A percentile compares a stretch with the other conserved stretches of the same genome.
Conservation (phyloP, 352 stramenopile species). For the Globisporangium paroecandrum region DNA sequence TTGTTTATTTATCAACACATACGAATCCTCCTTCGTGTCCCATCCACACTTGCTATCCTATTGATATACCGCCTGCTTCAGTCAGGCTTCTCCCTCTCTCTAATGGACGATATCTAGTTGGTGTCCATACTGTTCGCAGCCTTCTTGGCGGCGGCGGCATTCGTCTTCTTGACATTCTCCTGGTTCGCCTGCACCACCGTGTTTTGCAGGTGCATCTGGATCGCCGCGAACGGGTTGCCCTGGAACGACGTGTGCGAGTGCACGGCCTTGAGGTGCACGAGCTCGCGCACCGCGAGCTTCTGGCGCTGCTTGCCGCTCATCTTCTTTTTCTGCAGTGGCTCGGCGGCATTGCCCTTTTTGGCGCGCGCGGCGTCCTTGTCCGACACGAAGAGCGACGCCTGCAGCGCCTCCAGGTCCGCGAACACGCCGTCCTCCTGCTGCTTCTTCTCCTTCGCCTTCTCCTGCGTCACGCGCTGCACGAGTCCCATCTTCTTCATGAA, state of each 20-base stretch:
- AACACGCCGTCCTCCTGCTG: slow-evolving; percentile 58
- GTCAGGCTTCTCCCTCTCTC: not conserved
- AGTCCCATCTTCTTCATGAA: slow-evolving; percentile 88
- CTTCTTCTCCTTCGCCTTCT: slow-evolving; percentile 49
- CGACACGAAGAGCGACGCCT: slow-evolving; percentile 65
- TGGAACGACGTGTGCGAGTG: slow-evolving; percentile 81
- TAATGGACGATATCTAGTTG: slow-evolving; percentile 3
- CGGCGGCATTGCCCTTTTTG: slow-evolving; percentile 14
- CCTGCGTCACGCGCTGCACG: slow-evolving; percentile 57
- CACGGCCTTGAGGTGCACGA: slow-evolving; percentile 81
- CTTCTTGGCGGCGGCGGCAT: slow-evolving; percentile 24
- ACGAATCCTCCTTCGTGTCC: not conserved
- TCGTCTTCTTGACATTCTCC: slow-evolving; percentile 46
- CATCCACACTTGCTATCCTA: not conserved
- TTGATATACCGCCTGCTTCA: not conserved
- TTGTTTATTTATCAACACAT: slow-evolving; percentile 7
- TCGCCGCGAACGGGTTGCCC: slow-evolving; percentile 79
- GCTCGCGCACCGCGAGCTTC: slow-evolving; percentile 78
- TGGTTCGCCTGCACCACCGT: slow-evolving; percentile 80
- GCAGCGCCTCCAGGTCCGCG: slow-evolving; percentile 62
- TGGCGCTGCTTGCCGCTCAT: slow-evolving; percentile 81
- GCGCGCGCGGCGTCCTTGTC: slow-evolving; percentile 36
- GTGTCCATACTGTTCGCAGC: slow-evolving; percentile 37
- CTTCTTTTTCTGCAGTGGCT: slow-evolving; percentile 37
- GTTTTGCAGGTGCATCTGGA: slow-evolving; percentile 84